Evolutionary conservation across 768 basidiomycete species (phyloP).

Genomic region (Tricholoma saponaceum): DNA sequence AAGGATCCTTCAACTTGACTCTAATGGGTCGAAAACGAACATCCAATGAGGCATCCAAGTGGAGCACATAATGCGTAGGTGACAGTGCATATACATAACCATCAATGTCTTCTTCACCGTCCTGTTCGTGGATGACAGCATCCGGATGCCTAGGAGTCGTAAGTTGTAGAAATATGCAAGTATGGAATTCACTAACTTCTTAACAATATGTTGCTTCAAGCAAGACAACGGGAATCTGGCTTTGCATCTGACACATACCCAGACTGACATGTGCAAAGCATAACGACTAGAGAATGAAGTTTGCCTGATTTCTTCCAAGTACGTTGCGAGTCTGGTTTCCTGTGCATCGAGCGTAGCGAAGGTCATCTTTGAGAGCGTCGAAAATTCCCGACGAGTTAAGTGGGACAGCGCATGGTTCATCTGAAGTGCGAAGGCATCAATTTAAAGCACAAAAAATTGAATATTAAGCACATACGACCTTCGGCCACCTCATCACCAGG

Average conservation of each 20-base stretch:
- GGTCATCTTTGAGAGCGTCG: not conserved
- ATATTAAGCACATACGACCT: slow-evolving; percentile 1
- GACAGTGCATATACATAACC: too few species aligned
- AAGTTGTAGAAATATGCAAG: too few species aligned
- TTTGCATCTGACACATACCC: not conserved
- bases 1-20: not conserved
- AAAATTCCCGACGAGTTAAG: too few species aligned
- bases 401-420: not conserved
- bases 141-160: too few species aligned
- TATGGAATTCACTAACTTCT: too few species aligned
- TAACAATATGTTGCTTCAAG: too few species aligned
- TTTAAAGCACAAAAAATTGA: not conserved
- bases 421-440: not conserved
- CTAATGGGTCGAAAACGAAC: not conserved
- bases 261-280: not conserved
- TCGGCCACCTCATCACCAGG: slow-evolving; percentile 13
- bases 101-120: too few species aligned
- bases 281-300: not conserved
- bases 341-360: not conserved
- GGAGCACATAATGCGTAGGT: not conserved
- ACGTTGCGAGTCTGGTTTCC: not conserved
- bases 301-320: not conserved
- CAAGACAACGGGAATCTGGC: too few species aligned
- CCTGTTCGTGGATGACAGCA: too few species aligned
- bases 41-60: not conserved